Percentiles rank a stretch among this genome's conserved stretches.
These are phyloP conservation scores for Ophiostoma perfectum DNA, from an alignment of 2,329 filamentous ascomycete species.

Conservation along the genomic window DNA sequence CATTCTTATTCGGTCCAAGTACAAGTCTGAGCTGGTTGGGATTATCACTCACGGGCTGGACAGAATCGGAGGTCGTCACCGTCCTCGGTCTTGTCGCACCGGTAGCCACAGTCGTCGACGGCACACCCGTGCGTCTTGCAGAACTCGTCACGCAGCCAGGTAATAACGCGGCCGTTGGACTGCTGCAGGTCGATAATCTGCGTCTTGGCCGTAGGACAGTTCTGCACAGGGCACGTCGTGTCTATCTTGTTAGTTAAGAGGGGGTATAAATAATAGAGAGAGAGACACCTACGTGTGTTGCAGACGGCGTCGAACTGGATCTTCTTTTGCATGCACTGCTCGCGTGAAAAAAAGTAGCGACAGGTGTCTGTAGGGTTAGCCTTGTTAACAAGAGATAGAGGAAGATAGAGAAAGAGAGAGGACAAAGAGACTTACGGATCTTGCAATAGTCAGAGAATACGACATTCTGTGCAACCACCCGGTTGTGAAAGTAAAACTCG, in stretches of 20 bases:
- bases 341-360: conserved; percentile 21
- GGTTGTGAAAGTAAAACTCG: conserved; percentile 16
- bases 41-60: background rate
- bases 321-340: conserved; percentile 20
- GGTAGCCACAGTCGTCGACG: background rate
- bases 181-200: background rate
- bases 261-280: too few species aligned
- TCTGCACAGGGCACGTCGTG: background rate
- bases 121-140: background rate
- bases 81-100: background rate
- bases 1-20: background rate
- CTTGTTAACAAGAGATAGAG: background rate
- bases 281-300: conserved; percentile 7
- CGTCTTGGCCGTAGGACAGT: background rate
- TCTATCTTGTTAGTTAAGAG: background rate
- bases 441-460: conserved; percentile 11
- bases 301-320: conserved; percentile 12
- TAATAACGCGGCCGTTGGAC: background rate
- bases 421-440: conserved; percentile 5
- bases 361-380: conserved; percentile 22
- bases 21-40: background rate
- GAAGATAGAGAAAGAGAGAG: background rate
- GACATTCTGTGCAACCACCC: background rate
- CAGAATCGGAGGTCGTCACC: background rate
- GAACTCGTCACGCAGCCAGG: background rate